These are phyloP conservation scores for Globisporangium polare DNA, from an alignment of 352 stramenopile genomes.

Conservation along the genomic window DNA sequence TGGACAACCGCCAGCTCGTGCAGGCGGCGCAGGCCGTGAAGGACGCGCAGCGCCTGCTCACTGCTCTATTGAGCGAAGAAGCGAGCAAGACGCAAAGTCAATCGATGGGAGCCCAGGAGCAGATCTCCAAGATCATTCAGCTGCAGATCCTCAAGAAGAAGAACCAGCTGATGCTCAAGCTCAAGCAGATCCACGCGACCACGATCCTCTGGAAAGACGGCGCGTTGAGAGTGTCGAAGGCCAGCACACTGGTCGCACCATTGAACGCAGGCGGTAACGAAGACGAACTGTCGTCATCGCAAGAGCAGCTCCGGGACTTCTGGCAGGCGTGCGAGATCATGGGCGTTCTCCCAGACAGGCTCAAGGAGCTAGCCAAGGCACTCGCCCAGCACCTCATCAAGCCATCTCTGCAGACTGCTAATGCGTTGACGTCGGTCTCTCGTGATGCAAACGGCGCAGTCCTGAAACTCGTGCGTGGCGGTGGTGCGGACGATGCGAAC, in stretches of 20 bases:
- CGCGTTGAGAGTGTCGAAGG: constrained; percentile 26
- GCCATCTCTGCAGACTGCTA: constrained; percentile 32
- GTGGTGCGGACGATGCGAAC: not conserved
- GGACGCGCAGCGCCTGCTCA: constrained; percentile 34
- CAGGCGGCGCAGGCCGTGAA: constrained; percentile 35
- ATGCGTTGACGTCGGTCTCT: constrained; percentile 19
- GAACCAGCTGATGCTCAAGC: constrained; percentile 39
- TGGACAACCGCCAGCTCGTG: constrained; percentile 44
- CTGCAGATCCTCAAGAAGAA: constrained; percentile 53
- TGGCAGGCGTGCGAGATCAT: constrained; percentile 57
- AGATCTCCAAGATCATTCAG: constrained; percentile 38
- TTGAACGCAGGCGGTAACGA: not conserved
- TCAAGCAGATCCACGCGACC: constrained; percentile 43
- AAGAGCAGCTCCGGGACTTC: constrained; percentile 32
- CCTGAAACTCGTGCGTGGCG: constrained; percentile 21
- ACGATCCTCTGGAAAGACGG: constrained; percentile 39
- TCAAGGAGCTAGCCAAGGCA: constrained; percentile 58
- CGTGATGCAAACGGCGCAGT: constrained; percentile 20
- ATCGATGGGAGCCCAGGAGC: not conserved
- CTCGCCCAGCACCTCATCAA: constrained; percentile 47
- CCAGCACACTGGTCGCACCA: not conserved
- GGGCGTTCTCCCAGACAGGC: constrained; percentile 30
- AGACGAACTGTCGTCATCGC: not conserved
- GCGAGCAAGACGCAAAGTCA: not conserved
- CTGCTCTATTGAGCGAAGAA: constrained; percentile 19